Evolutionary conservation across 2,329 filamentous ascomycete genomes (phyloP).

Genomic region (Ilyonectria robusta): DNA sequence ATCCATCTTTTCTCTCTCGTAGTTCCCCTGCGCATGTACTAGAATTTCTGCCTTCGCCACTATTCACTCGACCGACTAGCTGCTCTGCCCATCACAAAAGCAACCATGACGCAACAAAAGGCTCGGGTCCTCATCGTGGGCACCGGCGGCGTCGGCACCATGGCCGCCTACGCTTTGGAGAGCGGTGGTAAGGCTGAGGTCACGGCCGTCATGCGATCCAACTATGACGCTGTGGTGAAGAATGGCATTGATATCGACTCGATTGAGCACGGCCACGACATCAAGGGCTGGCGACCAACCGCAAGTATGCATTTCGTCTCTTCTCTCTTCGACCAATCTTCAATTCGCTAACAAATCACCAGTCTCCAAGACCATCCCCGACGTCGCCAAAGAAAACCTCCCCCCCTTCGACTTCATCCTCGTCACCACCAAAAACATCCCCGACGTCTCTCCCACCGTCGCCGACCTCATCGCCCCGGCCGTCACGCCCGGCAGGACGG

Average conservation of each 20-base stretch:
- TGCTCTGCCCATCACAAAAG: neutral
- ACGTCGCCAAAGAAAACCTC: slow-evolving; percentile 49
- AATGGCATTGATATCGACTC: slow-evolving; percentile 69
- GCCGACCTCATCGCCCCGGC: slow-evolving; percentile 65
- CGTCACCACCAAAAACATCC: slow-evolving; percentile 70
- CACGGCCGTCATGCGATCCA: slow-evolving; percentile 69
- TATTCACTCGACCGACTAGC: neutral
- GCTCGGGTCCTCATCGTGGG: slow-evolving; percentile 66
- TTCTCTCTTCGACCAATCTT: neutral
- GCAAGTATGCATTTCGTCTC: slow-evolving; percentile 48
- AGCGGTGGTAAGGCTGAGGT: slow-evolving; percentile 64
- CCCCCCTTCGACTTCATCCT: slow-evolving; percentile 69
- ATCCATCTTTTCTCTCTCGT: neutral
- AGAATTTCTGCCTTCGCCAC: neutral
- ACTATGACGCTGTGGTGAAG: slow-evolving; percentile 62
- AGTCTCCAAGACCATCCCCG: slow-evolving; percentile 65
- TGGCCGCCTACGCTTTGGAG: slow-evolving; percentile 69
- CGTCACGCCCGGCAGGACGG: slow-evolving; percentile 64
- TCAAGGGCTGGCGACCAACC: slow-evolving; percentile 64
- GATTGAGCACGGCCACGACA: slow-evolving; percentile 64
- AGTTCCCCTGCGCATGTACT: neutral
- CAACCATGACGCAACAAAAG: slow-evolving; percentile 42
- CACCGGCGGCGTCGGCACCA: slow-evolving; percentile 69
- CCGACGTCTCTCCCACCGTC: slow-evolving; percentile 65
- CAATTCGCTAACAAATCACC: neutral